Evolutionary conservation across 352 stramenopile species (phyloP), one percentile per base, ranked within the genome.

Genomic region (Blastocystis sp.): DNA sequence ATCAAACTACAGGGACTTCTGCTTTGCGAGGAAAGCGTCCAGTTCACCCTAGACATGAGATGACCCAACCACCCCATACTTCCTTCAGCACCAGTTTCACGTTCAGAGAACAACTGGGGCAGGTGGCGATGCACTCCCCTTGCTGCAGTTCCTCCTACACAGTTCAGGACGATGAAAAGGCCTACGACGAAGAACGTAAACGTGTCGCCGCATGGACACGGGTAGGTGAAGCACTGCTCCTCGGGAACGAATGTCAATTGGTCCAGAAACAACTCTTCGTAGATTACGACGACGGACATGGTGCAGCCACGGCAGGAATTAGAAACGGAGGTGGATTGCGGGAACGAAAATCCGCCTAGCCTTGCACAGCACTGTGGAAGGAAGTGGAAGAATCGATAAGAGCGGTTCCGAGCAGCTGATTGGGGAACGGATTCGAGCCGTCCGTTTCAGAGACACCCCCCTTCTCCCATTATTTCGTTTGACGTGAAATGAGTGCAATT

Each of bases 181-280:
- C 23, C 14, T 66, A 76, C 67, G 28, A 88, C 66, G 45, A 78
- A 88, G 53, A 88, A 76, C 19, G 78, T 88, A 23, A 88, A 88
- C 11, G 10, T 88, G 38, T 88, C 78, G 59, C 78, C 78, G 62
- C 78, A 88, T 3, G 78, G 78, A 62, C 78, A 88, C 2, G 78
- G 78, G 45, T 76, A 88, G 19, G 67, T 76, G 45, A 88, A 88
- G 23, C 65, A 65, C 45, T 65, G 3, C 21, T 78, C 60, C 48
- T 88, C 78, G n/a, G 28, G 45, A 60, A 62, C 28, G 40, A 77
- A 88, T 23, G 61, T 45, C 28, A 88, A 53, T 62, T 77, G 41
- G 34, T 14, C 19, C 5, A 88, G 53, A 28, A 17, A 34, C 10
- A 88, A 48, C 28, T 88, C 56, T 78, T 88, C 78, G 53, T 88